Base-by-base conservation (phyloP, 2,329 filamentous ascomycete species). In the Fusarium verticillioides region DNA sequence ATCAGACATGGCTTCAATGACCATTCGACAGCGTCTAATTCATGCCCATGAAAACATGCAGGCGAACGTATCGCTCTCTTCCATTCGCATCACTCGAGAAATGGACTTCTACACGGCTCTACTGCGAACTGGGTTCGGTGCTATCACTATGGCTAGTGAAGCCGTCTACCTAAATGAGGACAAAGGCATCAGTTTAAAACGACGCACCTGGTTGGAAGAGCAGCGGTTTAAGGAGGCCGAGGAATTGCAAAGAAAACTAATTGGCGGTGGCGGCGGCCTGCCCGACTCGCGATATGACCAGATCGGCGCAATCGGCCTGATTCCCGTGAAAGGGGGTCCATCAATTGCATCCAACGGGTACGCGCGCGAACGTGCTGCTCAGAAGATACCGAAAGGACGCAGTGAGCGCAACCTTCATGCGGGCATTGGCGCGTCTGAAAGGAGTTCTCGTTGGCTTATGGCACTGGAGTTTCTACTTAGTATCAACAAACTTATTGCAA, bases 21-120 rank as follows among this genome's bases (percentile, higher is more conserved):
- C 82, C 5, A 86, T 91, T 63, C 80, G 82, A 42, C 89, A 94
- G 77, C 88, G 94, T 52, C 84, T 97, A 32, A 79, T 83, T 3
- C 86, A 89, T 56, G 95, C 96, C 0, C 94, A 97, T 78, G 89
- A 89, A 54, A 98, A 98, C 75, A 92, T 98, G 87, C 95, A 98
- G 82, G 95, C 95, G 5, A 96, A 96, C 66, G 90, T 96, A 7
- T 95, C 96, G 18, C 87, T 98, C 28, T 93, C 93, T 3, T 92
- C 93, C 43, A 90, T 98, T 42, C 90, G 92, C 18, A 89, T 98
- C 61, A 94, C 92, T 47, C 91, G 93, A 85, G 91, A 94, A 62
- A 97, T 98, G 86, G 96, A 99, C 80, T 98, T 98, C 79, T 99
- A 98, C 80, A 97, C 95, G 0, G 93, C 94, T 0, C 85, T 98